Evolutionary conservation across 2,329 filamentous ascomycete genomes (phyloP), one percentile per base, ranked within the genome.

Genomic region (Claviceps sp.): DNA sequence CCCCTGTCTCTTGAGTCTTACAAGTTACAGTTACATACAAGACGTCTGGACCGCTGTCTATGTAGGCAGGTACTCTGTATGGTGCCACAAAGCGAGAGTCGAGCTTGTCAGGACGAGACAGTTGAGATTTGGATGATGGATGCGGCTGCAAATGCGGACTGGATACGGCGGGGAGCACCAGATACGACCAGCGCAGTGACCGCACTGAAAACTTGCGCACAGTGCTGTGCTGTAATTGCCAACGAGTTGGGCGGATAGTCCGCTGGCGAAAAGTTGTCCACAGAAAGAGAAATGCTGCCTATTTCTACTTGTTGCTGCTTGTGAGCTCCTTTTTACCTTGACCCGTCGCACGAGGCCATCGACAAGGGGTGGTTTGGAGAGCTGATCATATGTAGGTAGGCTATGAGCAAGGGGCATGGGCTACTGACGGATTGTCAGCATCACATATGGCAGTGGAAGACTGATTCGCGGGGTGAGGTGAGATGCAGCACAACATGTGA

Each of bases 51-150:
- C 18, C 30, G 42, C 16, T 42, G 2, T 18, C 43, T 16, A 11
- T 8, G 41, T 47, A 41, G 47, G 47, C 41, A 20, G 37, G 47
- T 34, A 34, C 30, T 34, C 30, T 38, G 41, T 50, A 48, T 53
- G 48, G 51, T 50, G 47, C 37, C 51, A 50, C 48, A 44, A 43
- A 14, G 30, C n/a, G 37, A 44, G 49, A 47, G 34, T 30, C 37
- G 24, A 48, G 47, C 22, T 30, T 47, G 30, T 37, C 4, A 49
- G 26, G 18, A 37, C 30, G 43, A 44, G 20, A 11, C 20, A 44
- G 42, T 16, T 24, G 22, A 14, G 42, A 14, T 3, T 26, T 20
- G 8, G 11, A 14, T 3, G 14, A 9, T n/a, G 26, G 44, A 14
- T 41, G 37, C 40, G 34, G 30, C 13, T 38, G 41, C 50, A n/a